Conservation (phyloP, 2,329 filamentous ascomycete genomes). For the Alternaria dauci region DNA sequence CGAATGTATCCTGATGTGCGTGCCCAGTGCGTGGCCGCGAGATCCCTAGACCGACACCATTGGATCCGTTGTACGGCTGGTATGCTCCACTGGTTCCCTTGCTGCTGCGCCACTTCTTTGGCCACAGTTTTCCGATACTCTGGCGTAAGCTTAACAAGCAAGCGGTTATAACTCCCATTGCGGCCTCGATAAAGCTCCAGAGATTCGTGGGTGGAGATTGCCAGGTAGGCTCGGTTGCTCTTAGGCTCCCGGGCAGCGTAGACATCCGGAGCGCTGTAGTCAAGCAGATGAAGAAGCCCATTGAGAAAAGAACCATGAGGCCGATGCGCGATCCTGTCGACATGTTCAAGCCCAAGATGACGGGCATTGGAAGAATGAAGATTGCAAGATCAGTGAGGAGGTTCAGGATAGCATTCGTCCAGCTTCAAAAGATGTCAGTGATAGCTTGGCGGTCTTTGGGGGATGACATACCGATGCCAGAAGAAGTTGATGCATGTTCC, state of each 20-base stretch:
- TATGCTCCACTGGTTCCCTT: slow-evolving; percentile 15
- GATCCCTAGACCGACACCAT: not conserved
- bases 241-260: slow-evolving; percentile 29
- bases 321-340: slow-evolving; percentile 26
- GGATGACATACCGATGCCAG: slow-evolving; percentile 30
- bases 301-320: slow-evolving; percentile 33
- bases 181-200: slow-evolving; percentile 41
- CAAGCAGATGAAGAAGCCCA: slow-evolving; percentile 40
- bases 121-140: slow-evolving; percentile 23
- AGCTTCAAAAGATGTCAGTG: slow-evolving; percentile 16
- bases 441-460: not conserved
- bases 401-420: slow-evolving; percentile 31
- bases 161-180: slow-evolving; percentile 38
- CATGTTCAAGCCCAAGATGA: slow-evolving; percentile 34
- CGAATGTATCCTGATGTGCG: not conserved
- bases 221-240: slow-evolving; percentile 30
- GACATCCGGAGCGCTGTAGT: slow-evolving; percentile 38
- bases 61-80: slow-evolving; percentile 7
- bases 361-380: slow-evolving; percentile 34
- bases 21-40: not conserved
- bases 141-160: slow-evolving; percentile 38
- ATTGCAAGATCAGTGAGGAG: slow-evolving; percentile 32
- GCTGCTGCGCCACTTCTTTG: slow-evolving; percentile 22
- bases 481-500: slow-evolving; percentile 32
- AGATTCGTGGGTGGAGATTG: slow-evolving; percentile 39